Evolutionary conservation across 2,329 filamentous ascomycete genomes (phyloP), one percentile per base, ranked within the genome.

Genomic region (Fusarium anthophilum): DNA sequence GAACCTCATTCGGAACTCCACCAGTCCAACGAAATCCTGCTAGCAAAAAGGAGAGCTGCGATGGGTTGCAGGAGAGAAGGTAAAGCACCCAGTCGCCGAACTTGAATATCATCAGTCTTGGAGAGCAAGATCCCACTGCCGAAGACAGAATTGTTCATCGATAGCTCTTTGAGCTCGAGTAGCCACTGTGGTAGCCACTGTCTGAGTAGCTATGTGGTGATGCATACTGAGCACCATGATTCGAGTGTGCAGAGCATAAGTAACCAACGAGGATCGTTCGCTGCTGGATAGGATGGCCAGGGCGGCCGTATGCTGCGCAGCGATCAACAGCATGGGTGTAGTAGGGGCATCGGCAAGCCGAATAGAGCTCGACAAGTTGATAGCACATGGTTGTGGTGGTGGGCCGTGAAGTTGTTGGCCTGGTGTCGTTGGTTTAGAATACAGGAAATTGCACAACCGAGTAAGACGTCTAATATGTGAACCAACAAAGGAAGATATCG

Each of bases 261-360:
- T 96, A 96, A 58, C 95, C 95, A 30, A 98, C 94, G 26, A 94
- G 86, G 58, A 98, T 93, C 12, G 90, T 93, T 80, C 92, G 92
- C 79, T 93, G 91, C 75, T 94, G 90, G 65, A 95, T 85, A 51
- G 79, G 78, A 79, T 98, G 95, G 53, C 92, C 92, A 56, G 90
- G 89, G 68, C 92, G 91, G 69, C 92, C 93, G 80, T 94, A 94
- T 41, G 90, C 87, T 55, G 91, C 87, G 81, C 95, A 98, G 69
- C 93, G 92, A 80, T 98, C 95, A 77, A 98, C 88, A 54, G 93
- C 91, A 82, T 98, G 95, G 79, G 92, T 89, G 86, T 96, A 94
- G 87, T 98, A 97, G 77, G 96, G 88, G 84, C 95, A 98, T 73
- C 91, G 90, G 87, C 95, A 98, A 63, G 92, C 93, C 63, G 94